phyloP scores from a whole-genome alignment of 2,329 filamentous ascomycete species.

The Beauveria asiatica region DNA sequence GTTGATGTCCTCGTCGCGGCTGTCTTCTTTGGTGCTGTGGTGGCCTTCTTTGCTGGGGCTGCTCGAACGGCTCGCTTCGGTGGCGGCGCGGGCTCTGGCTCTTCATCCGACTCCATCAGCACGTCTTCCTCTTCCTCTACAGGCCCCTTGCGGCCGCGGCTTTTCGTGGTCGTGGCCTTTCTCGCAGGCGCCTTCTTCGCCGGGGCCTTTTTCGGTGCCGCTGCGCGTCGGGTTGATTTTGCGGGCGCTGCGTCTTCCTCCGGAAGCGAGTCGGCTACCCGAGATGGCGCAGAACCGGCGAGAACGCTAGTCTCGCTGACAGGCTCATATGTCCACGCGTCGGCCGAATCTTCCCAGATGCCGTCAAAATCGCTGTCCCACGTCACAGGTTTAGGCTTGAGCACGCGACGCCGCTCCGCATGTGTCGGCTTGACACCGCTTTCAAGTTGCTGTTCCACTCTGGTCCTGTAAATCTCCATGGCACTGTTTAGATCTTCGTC shows the following conservation, averaged over 20 bases:
- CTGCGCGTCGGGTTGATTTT: conserved; percentile 27
- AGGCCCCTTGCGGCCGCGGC: conserved; percentile 29
- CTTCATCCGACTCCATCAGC: conserved; percentile 46
- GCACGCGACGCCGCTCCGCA: conserved; percentile 31
- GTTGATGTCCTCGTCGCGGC: conserved; percentile 19
- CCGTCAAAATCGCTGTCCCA: conserved; percentile 93
- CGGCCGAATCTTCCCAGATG: conserved; percentile 72
- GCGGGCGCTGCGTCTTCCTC: conserved; percentile 38
- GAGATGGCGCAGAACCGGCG: conserved; percentile 15
- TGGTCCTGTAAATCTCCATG: conserved; percentile 64
- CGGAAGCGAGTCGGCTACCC: conserved; percentile 20
- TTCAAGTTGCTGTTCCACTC: conserved; percentile 63
- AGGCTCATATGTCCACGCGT: conserved; percentile 36
- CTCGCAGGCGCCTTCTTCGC: conserved; percentile 37
- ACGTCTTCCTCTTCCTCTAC: conserved; percentile 30
- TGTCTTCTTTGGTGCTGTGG: conserved; percentile 9
- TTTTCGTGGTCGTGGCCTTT: conserved; percentile 17
- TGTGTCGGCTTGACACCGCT: conserved; percentile 43
- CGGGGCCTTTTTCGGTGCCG: conserved; percentile 34
- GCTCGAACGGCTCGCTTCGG: conserved; percentile 15
- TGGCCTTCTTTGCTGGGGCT: conserved; percentile 11
- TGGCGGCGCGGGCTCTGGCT: conserved; percentile 25
- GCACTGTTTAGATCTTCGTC: conserved; percentile 59
- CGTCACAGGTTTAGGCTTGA: conserved; percentile 66
- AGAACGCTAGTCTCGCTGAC: conserved; percentile 10